These are phyloP conservation scores for Vinca minor DNA, from an alignment of 257 asterid species.

Conservation along the genomic window DNA sequence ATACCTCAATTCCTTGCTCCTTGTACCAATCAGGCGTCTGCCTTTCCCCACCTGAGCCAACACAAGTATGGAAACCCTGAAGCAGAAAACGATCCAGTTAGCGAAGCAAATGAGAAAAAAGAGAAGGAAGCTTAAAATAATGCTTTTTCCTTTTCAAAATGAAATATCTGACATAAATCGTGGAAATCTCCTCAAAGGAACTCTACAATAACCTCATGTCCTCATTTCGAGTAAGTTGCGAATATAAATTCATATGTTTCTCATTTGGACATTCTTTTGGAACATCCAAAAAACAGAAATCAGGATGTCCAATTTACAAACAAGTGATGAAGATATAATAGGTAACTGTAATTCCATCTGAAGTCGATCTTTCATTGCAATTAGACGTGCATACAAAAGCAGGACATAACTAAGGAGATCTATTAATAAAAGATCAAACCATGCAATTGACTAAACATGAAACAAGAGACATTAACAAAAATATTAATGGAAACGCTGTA, in stretches of 20 bases:
- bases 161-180: no score
- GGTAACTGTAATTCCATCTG: background rate
- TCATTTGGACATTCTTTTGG: background rate
- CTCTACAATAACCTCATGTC: no score
- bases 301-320: background rate
- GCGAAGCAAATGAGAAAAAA: background rate
- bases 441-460: background rate
- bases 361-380: background rate
- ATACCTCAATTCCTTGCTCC: constrained; percentile 94
- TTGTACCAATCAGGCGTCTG: constrained; percentile 99
- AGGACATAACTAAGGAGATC: background rate
- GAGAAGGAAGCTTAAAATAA: background rate
- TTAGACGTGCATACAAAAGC: no score
- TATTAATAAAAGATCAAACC: background rate
- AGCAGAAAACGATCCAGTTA: constrained; percentile 11
- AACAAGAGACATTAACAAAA: background rate
- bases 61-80: constrained; percentile 97
- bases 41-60: constrained; percentile 85
- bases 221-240: no score
- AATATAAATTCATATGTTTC: no score
- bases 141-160: background rate
- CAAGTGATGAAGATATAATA: background rate
- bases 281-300: background rate
- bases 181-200: no score
- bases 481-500: background rate